These are phyloP conservation scores for Elsinoe ampelina DNA, from an alignment of 2,329 filamentous ascomycete species.

Conservation along the genomic window DNA sequence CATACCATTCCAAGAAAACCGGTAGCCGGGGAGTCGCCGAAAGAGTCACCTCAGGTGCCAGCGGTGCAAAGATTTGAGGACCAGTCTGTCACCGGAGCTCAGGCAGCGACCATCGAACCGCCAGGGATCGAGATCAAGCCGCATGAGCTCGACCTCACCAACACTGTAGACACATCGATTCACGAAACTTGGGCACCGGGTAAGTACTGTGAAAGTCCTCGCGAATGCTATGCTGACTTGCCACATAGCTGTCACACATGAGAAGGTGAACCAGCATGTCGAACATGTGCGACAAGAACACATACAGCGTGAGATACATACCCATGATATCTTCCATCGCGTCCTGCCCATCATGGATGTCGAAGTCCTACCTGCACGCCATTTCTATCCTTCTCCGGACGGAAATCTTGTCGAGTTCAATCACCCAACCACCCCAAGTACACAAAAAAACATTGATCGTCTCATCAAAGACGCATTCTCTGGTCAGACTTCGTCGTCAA, in stretches of 20 bases:
- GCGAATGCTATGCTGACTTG: not conserved
- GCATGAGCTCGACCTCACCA: conserved; percentile 24
- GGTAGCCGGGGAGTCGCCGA: too few species aligned
- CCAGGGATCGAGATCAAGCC: not conserved
- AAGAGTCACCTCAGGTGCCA: too few species aligned
- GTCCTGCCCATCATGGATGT: conserved; percentile 46
- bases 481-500: conserved; percentile 19
- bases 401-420: conserved; percentile 35
- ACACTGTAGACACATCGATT: conserved; percentile 33
- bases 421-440: conserved; percentile 32
- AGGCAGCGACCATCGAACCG: not conserved
- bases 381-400: conserved; percentile 37
- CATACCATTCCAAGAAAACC: too few species aligned
- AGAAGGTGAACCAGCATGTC: conserved; percentile 35
- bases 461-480: conserved; percentile 29
- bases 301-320: conserved; percentile 46
- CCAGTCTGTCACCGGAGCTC: not conserved
- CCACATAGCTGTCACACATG: conserved; percentile 41
- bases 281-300: conserved; percentile 40
- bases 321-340: conserved; percentile 44
- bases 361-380: conserved; percentile 44
- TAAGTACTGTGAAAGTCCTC: conserved; percentile 11
- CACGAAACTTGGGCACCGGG: conserved; percentile 32
- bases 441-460: conserved; percentile 20
- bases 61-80: not conserved